Conservation (phyloP, 345 rosid species). For the Salix exigua region DNA sequence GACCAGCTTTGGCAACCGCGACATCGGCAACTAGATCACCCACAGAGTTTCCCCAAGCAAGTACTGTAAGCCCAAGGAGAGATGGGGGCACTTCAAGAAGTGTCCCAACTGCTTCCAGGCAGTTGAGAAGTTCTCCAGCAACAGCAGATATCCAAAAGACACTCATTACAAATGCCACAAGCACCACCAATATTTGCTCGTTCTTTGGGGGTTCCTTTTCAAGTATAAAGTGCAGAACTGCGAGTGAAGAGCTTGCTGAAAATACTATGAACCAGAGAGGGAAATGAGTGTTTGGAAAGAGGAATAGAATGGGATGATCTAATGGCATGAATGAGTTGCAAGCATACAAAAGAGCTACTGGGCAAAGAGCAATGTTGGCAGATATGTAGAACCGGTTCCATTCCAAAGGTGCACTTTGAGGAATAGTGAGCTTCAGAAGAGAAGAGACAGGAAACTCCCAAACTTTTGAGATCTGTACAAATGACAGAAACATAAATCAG, state of each 20-base stretch:
- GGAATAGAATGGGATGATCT: conserved; percentile 75
- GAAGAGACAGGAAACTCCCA: conserved; percentile 75
- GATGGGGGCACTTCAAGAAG: conserved; percentile 76
- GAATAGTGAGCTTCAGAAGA: conserved; percentile 74
- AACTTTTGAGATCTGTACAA: conserved; percentile 55
- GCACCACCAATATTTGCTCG: conserved; percentile 63
- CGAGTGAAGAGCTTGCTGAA: conserved; percentile 64
- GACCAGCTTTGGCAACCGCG: conserved; percentile 94
- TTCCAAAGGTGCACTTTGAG: conserved; percentile 64
- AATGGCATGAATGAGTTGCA: conserved; percentile 79
- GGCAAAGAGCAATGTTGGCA: conserved; percentile 78
- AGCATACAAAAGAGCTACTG: conserved; percentile 67
- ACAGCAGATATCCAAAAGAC: conserved; percentile 95
- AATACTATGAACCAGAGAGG: conserved; percentile 82
- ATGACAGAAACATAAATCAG: conserved; percentile 7
- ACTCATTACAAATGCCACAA: conserved; percentile 75
- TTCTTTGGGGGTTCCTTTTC: conserved; percentile 84
- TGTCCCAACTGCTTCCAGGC: conserved; percentile 74
- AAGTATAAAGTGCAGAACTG: conserved; percentile 63
- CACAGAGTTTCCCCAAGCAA: conserved; percentile 98
- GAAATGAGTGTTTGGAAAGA: conserved; percentile 58
- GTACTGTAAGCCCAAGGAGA: conserved; percentile 85
- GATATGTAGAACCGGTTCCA: conserved; percentile 76
- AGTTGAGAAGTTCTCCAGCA: conserved; percentile 89
- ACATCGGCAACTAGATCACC: conserved; percentile 97